These are phyloP conservation scores for Septoria petroselini DNA, from an alignment of 2,329 filamentous ascomycete genomes.

Conservation along the genomic window DNA sequence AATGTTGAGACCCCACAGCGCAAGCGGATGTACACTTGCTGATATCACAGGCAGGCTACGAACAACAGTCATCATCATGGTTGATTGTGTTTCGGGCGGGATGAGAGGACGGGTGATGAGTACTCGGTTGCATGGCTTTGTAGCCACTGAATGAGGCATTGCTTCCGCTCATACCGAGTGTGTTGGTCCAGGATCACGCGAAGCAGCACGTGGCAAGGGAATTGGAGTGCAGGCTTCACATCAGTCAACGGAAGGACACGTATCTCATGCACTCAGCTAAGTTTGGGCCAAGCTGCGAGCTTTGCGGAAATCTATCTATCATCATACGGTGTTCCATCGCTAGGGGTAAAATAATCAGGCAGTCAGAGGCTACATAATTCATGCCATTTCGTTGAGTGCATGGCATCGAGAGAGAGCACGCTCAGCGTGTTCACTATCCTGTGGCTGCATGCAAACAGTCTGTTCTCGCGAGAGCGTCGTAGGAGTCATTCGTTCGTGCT, in stretches of 20 bases:
- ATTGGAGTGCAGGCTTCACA: conserved; percentile 48
- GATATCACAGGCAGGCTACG: background rate
- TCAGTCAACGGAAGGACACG: too few species aligned
- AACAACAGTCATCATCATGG: conserved; percentile 74
- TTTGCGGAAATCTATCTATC: too few species aligned
- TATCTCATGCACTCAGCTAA: too few species aligned
- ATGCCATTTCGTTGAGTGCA: background rate
- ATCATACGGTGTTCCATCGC: too few species aligned
- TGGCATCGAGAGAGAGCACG: background rate
- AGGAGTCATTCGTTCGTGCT: background rate
- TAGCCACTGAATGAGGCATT: conserved; percentile 55
- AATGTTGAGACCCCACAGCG: too few species aligned
- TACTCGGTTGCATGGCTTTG: conserved; percentile 55
- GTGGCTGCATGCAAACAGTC: background rate
- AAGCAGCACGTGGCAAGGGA: conserved; percentile 31
- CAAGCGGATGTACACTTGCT: background rate
- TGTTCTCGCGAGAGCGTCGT: conserved; percentile 6
- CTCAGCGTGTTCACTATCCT: background rate
- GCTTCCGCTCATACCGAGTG: conserved; percentile 56
- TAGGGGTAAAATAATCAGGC: background rate
- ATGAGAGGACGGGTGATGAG: conserved; percentile 32
- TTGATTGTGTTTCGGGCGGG: conserved; percentile 70
- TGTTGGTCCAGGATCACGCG: conserved; percentile 44
- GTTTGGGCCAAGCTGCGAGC: too few species aligned
- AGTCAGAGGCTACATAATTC: background rate